These are phyloP conservation scores for Sabuloglossum arenarium DNA, from an alignment of 495 filamentous ascomycete species.

Conservation along the genomic window DNA sequence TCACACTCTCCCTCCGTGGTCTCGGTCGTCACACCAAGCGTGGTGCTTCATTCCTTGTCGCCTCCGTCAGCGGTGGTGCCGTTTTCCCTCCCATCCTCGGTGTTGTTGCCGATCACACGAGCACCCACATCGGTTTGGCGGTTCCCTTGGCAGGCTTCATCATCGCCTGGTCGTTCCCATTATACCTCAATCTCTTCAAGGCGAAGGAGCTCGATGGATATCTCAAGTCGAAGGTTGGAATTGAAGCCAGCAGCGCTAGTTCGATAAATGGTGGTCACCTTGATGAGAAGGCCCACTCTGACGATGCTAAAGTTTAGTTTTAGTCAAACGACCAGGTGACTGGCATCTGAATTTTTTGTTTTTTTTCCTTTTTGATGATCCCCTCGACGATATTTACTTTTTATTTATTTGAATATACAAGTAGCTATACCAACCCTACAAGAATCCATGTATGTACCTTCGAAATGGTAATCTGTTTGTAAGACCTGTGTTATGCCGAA, in stretches of 20 bases:
- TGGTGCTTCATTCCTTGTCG: conserved; percentile 43
- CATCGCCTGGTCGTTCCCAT: neutral
- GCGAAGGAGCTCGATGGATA: conserved; percentile 4
- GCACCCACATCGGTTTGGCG: conserved; percentile 22
- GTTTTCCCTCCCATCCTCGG: conserved; percentile 47
- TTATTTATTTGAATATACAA: too few relatives aligned
- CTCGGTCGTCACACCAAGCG: conserved; percentile 50
- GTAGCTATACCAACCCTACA: too few relatives aligned
- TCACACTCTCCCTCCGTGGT: conserved; percentile 45
- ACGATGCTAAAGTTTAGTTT: too few relatives aligned
- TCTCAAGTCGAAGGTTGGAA: neutral
- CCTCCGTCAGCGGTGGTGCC: conserved; percentile 41
- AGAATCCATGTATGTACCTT: too few relatives aligned
- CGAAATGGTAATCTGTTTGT: too few relatives aligned
- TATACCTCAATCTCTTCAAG: conserved; percentile 3
- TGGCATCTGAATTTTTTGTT: too few relatives aligned
- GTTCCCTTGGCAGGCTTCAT: conserved; percentile 17
- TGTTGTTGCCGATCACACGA: conserved; percentile 27
- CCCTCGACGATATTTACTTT: too few relatives aligned
- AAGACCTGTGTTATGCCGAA: too few relatives aligned
- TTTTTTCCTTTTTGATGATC: too few relatives aligned
- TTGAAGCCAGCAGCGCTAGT: neutral
- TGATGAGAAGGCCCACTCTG: too few relatives aligned
- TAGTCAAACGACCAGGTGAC: too few relatives aligned
- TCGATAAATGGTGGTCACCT: too few relatives aligned